Base-by-base conservation (phyloP, 2,329 filamentous ascomycete species). In the Epichloe sp. region DNA sequence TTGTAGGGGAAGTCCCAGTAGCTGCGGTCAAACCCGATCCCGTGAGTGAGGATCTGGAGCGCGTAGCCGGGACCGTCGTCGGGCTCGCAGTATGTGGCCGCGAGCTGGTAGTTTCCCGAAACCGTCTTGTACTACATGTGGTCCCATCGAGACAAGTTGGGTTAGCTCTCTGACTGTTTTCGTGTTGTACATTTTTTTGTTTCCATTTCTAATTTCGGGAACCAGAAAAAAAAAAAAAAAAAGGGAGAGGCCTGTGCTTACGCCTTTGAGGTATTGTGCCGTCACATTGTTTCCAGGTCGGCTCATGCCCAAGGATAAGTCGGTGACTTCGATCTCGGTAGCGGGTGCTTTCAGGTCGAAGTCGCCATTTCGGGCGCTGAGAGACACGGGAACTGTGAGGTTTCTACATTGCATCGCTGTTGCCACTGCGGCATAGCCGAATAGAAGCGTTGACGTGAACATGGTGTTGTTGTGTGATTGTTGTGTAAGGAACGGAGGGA, bases 1-100 rank as follows among this genome's bases (percentile, higher is more conserved):
- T 79, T 71, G 65, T 69, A 76, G 0, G 77, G 62, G 11, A 77
- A 62, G 60, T 85, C 78, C 80, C 80, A 85, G 68, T 83, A 85
- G 44, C 70, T 76, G 47, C 61, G 61, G 49, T 68, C 65, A 52
- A 70, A 70, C 23, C 67, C 70, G 23, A 70, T 55, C 4, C 70
- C 69, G 47, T 71, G 69, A 3, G 71, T 72, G 48, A 69, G 60
- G 47, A 72, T 65, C 57, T 72, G 68, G 4, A 71, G 53, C 21
- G 61, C 56, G 14, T 58, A 38, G 48, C 69, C 61, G 11, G 71
- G 63, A 10, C 68, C 72, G 5, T 57, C 58, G 53, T 75, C 70
- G 0, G 82, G 81, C 49, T 71, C 65, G 64, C 82, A 86, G 67
- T 82, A 82, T 10, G 77, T 79, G 0, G 78, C 75, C 4, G 72